Evolutionary conservation across 2,329 filamentous ascomycete genomes (phyloP).

Genomic region (Neurospora crassa): DNA sequence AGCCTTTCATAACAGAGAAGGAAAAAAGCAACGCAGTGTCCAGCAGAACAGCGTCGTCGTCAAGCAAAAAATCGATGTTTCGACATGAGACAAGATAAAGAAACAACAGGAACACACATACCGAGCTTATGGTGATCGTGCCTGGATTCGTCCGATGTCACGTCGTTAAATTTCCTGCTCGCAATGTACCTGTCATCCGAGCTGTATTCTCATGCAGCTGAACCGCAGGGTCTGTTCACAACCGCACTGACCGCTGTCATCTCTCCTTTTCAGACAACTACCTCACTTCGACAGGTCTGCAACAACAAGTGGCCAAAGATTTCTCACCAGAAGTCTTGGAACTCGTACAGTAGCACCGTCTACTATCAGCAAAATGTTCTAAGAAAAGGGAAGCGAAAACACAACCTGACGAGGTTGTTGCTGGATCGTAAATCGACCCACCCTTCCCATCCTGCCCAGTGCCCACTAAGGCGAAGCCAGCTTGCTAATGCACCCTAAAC

Average conservation of each 20-base stretch:
- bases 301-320: neutral
- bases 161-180: neutral
- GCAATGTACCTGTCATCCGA: neutral
- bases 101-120: neutral
- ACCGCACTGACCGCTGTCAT: neutral
- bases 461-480: neutral
- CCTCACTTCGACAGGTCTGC: neutral
- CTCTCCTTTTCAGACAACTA: neutral
- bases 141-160: neutral
- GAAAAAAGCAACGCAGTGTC: neutral
- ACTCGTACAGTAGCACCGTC: neutral
- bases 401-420: neutral
- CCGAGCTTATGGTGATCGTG: neutral
- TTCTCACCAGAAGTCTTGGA: neutral
- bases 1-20: neutral
- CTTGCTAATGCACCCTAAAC: neutral
- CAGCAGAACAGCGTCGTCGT: neutral
- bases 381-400: neutral
- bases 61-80: neutral
- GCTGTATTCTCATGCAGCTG: neutral
- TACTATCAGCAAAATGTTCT: neutral
- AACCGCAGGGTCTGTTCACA: neutral
- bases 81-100: neutral
- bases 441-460: neutral
- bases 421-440: neutral